Evolutionary conservation across 441 rosid species (phyloP), one percentile per base, ranked within the genome.

Genomic region (Oxalis stricta): DNA sequence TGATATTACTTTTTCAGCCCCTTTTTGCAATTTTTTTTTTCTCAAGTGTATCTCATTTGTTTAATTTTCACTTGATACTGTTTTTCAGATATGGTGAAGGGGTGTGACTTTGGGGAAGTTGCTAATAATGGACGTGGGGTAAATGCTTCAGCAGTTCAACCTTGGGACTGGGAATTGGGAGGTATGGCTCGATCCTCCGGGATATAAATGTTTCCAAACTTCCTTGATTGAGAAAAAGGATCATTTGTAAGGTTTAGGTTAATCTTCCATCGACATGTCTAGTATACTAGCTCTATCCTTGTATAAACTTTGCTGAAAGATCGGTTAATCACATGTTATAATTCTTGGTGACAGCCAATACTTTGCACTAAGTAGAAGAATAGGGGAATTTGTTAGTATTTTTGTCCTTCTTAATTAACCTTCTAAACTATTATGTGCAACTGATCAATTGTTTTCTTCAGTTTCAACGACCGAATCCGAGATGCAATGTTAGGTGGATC

Each of bases 31-130:
- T n/a, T n/a, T n/a, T n/a, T n/a, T n/a, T n/a, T n/a, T n/a, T n/a
- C n/a, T n/a, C n/a, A n/a, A n/a, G n/a, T n/a, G n/a, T n/a, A n/a
- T n/a, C n/a, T n/a, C n/a, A n/a, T n/a, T n/a, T n/a, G n/a, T n/a
- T n/a, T n/a, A 26, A 26, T 26, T 2, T 26, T 26, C 31, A 26
- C 4, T 30, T 40, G 37, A 48, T 35, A n/a, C 46, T 67, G n/a
- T 43, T 36, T 47, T 56, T 38, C 49, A 91, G 99, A 63, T 91
- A 91, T 48, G 99, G 99, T 36, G 99, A 91, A 79, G 99, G n/a
- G 99, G 50, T 91, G 96, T 94, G 91, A 91, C 72, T 91, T 86
- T 50, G 99, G 99, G 62, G 95, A 91, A 77, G 99, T 91, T 58
- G 91, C 96, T 57, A 66, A 83, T 17, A 86, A 91, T 71, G 88